Conservation (phyloP, 768 basidiomycete species). For the Macrolepiota dolichaula region DNA sequence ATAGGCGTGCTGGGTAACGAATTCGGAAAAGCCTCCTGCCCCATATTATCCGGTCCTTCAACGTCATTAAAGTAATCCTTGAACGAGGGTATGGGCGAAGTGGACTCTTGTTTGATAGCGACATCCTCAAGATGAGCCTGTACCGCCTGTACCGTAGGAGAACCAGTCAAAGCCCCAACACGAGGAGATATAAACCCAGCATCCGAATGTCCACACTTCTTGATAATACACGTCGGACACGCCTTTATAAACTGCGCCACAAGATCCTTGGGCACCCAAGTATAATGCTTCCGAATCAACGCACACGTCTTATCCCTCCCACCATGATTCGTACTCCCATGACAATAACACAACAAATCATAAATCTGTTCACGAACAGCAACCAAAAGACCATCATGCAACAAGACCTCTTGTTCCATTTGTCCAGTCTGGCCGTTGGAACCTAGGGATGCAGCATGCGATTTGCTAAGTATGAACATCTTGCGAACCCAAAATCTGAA, state of each 20-base stretch:
- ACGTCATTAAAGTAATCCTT: conserved; percentile 19
- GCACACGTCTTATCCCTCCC: conserved; percentile 79
- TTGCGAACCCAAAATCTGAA: conserved; percentile 84
- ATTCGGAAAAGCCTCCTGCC: neutral
- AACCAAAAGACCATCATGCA: conserved; percentile 71
- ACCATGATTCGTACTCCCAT: conserved; percentile 61
- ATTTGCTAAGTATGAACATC: conserved; percentile 60
- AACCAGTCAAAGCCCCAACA: neutral
- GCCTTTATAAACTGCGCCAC: conserved; percentile 74
- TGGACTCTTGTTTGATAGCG: conserved; percentile 6
- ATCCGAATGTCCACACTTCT: conserved; percentile 34
- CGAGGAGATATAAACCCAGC: neutral
- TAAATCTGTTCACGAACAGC: conserved; percentile 79
- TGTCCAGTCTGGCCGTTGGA: conserved; percentile 15
- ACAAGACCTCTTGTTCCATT: conserved; percentile 41
- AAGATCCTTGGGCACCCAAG: conserved; percentile 84
- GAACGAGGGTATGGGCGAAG: conserved; percentile 17
- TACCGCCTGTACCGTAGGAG: neutral
- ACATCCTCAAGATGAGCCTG: neutral
- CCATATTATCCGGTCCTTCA: conserved; percentile 11
- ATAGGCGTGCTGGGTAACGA: conserved; percentile 7
- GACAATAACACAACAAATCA: conserved; percentile 72
- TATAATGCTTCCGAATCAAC: conserved; percentile 64
- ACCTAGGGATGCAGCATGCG: conserved; percentile 24
- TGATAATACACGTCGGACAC: conserved; percentile 70